phyloP scores from a whole-genome alignment of 208 protist genomes.

The Endotrypanum monterogeii region DNA sequence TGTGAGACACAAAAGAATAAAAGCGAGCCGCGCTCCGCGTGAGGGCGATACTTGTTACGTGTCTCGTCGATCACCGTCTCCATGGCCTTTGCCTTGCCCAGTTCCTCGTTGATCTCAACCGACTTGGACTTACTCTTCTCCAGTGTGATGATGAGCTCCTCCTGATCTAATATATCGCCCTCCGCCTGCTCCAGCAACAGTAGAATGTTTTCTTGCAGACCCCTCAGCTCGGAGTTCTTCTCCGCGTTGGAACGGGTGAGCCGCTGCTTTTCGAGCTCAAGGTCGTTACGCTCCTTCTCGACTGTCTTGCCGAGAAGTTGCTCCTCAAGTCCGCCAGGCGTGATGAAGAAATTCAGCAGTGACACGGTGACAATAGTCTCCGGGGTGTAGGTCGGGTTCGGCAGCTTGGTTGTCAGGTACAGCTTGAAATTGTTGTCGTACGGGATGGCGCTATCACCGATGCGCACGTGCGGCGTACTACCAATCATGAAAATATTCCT shows the following conservation, averaged over 20 bases:
- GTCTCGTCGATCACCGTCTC: slow-evolving; percentile 96
- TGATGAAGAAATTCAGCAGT: slow-evolving; percentile 98
- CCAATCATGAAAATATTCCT: slow-evolving; percentile 95
- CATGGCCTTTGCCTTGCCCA: slow-evolving; percentile 93
- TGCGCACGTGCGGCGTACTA: slow-evolving; percentile 94
- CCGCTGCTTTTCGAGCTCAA: slow-evolving; percentile 96
- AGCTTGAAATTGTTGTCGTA: slow-evolving; percentile 96
- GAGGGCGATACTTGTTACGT: slow-evolving; percentile 94
- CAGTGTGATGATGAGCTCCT: slow-evolving; percentile 96
- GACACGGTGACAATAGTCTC: slow-evolving; percentile 97
- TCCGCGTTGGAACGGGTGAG: slow-evolving; percentile 94
- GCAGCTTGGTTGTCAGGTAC: slow-evolving; percentile 98
- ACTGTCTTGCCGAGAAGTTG: slow-evolving; percentile 97
- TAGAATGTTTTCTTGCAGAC: slow-evolving; percentile 97
- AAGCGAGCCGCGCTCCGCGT: slow-evolving; percentile 94
- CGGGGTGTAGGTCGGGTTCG: slow-evolving; percentile 97
- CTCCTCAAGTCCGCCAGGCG: slow-evolving; percentile 95
- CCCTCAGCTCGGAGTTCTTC: slow-evolving; percentile 95
- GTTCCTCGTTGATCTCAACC: slow-evolving; percentile 93
- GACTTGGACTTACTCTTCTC: slow-evolving; percentile 96
- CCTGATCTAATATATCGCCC: slow-evolving; percentile 97
- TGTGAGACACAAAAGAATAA: slow-evolving; percentile 98
- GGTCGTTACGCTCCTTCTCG: slow-evolving; percentile 96
- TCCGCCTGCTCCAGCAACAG: slow-evolving; percentile 93
- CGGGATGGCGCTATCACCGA: slow-evolving; percentile 97